Base-by-base conservation (phyloP, 805 yeast genomes). In the Metschnikowia bowlesiae region DNA sequence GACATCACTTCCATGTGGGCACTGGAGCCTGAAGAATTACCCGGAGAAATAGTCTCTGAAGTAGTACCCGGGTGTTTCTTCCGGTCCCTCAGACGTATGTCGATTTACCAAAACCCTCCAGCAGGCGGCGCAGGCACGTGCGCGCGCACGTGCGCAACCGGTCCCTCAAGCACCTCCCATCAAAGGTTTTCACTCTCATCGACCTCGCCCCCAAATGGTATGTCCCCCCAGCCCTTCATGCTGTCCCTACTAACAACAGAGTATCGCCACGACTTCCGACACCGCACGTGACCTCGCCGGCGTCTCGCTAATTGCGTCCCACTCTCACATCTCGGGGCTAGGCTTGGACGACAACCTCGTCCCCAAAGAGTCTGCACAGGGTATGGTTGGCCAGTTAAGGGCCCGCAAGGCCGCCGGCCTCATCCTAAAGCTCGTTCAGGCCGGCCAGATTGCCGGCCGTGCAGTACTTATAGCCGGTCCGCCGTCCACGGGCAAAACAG, bases 401-500 rank as follows among this genome's bases (percentile, higher is more conserved):
- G 99, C 99, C 2, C 83, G 99, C 70, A 85, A 84, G 64, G 98
- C 99, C 5, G 96, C 97, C 16, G 99, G 97, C 51, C 85, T 94
- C 39, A 85, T 94, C 47, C 79, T 92, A 59, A 91, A 88, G 71
- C 85, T 94, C 89, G 89, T 94, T 53, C 90, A 89, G 65, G 90
- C 87, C 33, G 96, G 97, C 46, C 83, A 88, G 57, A 92, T 94
- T 69, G 97, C 98, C 22, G 99, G 99, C 29, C 82, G 97, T 58
- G 97, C 98, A 1, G 94, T 91, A 18, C 72, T 94, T 55, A 78
- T 94, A 53, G 98, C 99, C 0, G 99, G 99, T 38, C 98, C 98
- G 9, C 99, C 99, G 30, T 89, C 96, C 11, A 94, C 99, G 0
- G 99, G 99, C 69, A 94, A 94, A 69, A 94, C 99, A 3, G 99